Conservation (phyloP, 2,329 filamentous ascomycete species). For the Stemphylium beticola region DNA sequence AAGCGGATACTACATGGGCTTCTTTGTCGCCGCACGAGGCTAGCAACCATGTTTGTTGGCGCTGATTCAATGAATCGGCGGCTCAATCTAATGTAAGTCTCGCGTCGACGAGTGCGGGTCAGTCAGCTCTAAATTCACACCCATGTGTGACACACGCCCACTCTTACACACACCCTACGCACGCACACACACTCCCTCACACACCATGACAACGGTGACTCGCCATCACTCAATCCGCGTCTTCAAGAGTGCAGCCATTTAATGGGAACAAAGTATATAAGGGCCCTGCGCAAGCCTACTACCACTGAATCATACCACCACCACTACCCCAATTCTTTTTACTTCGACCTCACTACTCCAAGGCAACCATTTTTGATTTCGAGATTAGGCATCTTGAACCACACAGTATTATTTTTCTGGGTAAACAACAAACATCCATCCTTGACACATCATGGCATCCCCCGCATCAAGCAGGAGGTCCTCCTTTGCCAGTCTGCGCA, state of each 20-base stretch:
- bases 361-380: neutral
- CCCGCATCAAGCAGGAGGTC: constrained; percentile 35
- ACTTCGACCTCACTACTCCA: no score
- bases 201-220: constrained; percentile 4
- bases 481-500: constrained; percentile 42
- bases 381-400: neutral
- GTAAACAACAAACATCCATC: neutral
- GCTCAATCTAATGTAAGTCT: constrained; percentile 21
- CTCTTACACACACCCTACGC: neutral
- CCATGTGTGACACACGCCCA: neutral
- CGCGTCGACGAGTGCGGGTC: constrained; percentile 36
- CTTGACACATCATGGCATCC: constrained; percentile 29
- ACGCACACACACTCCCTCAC: neutral
- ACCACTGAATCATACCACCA: neutral
- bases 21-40: constrained; percentile 24
- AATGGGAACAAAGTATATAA: constrained; percentile 9
- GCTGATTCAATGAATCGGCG: constrained; percentile 15
- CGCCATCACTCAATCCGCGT: constrained; percentile 7
- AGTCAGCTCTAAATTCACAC: constrained; percentile 37
- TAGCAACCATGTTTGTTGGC: constrained; percentile 19
- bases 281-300: constrained; percentile 8
- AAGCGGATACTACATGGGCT: constrained; percentile 22
- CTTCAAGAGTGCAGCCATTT: neutral
- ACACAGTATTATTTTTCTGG: neutral
- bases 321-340: neutral